phyloP scores from a whole-genome alignment of 139 green algal species.

The Micractinium conductrix region DNA sequence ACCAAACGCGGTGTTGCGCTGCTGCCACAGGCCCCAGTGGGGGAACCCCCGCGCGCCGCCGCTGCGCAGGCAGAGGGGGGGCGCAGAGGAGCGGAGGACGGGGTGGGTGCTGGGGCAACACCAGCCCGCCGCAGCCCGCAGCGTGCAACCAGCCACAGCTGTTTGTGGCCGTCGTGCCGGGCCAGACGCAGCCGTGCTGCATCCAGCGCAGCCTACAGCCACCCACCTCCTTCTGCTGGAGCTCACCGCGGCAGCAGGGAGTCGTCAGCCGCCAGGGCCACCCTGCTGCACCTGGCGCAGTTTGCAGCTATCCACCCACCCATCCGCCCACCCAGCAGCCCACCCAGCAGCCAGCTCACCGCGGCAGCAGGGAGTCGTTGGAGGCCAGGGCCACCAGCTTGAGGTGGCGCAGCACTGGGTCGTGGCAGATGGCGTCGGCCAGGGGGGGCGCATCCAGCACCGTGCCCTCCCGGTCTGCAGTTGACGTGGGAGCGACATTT shows the following conservation, averaged over 20 bases:
- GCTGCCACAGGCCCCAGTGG: conserved; percentile 58
- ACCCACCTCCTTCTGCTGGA: too few relatives aligned
- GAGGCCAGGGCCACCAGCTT: conserved; percentile 55
- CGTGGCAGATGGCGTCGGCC: conserved; percentile 68
- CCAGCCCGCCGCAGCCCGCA: not conserved
- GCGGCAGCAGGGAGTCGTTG: conserved; percentile 55
- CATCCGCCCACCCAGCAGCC: too few relatives aligned
- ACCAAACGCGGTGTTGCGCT: conserved; percentile 52
- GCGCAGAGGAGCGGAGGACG: too few relatives aligned
- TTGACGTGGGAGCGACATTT: not conserved
- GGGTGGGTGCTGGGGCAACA: not conserved
- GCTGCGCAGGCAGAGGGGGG: conserved; percentile 27
- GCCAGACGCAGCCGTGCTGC: too few relatives aligned
- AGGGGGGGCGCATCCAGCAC: conserved; percentile 78
- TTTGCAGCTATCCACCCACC: too few relatives aligned
- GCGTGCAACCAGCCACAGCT: too few relatives aligned
- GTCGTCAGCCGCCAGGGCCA: too few relatives aligned
- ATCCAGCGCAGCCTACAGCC: too few relatives aligned
- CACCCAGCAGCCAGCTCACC: too few relatives aligned
- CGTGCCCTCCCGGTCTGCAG: conserved; percentile 56
- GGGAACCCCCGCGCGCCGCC: conserved; percentile 60
- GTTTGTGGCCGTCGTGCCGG: too few relatives aligned
- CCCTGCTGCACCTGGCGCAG: too few relatives aligned
- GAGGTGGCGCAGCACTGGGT: conserved; percentile 48
- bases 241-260: too few relatives aligned